Evolutionary conservation across 768 basidiomycete species (phyloP), one percentile per base, ranked within the genome.

Genomic region (Lactarius tabidus): DNA sequence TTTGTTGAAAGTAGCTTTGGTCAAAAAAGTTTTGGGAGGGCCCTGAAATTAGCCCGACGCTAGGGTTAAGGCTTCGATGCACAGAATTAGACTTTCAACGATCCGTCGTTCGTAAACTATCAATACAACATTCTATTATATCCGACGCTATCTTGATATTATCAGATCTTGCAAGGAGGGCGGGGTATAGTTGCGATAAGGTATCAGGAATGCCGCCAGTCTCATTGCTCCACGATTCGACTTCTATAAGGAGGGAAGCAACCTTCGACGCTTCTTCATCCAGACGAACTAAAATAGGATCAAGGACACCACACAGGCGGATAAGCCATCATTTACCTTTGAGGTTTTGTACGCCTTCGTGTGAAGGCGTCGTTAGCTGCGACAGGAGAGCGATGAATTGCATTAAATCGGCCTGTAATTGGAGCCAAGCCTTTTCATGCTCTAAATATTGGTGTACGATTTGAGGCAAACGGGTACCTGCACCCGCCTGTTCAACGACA

Each of bases 401-500:
- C 9, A 51, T 62, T 57, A 62, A 28, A 33, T 62, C 56, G 57
- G 61, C 56, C 51, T 62, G 65, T 15, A 66, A 18, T 59, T 29
- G 39, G n/a, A 45, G 51, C 65, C 43, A 59, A 38, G 54, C 56
- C 43, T 58, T 59, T 36, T 71, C 71, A 28, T 66, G 64, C 28
- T 65, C 52, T 35, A 72, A 43, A 57, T 65, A 71, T 45, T 17
- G 48, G 33, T 62, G 60, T 45, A 71, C 23, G 36, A 68, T 57
- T 41, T 15, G 28, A 23, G 64, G 20, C n/a, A 63, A 45, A 20
- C 43, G 53, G 18, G 57, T 18, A 9, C 60, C 51, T 14, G 64
- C 5, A 36, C 59, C 59, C 4, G 38, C 29, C 60, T 70, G 39
- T 41, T n/a, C 20, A 38, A 54, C n/a, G 23, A 20, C 10, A 23